phyloP scores from a whole-genome alignment of 352 stramenopile genomes.

The Discostella stelligera region DNA sequence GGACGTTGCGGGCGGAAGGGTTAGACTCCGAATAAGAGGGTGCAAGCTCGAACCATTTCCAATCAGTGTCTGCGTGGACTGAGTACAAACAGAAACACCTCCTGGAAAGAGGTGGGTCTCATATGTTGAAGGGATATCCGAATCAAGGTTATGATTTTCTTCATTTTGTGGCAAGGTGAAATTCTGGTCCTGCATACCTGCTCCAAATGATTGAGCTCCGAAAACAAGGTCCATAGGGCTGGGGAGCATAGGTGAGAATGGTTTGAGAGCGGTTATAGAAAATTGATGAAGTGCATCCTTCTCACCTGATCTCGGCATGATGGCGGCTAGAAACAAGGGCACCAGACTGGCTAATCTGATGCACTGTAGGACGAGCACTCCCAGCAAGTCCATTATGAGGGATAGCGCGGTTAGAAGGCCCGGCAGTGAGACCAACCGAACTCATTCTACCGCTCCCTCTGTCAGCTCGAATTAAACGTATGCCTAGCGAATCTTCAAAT shows the following conservation, averaged over 20 bases:
- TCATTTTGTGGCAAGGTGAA: conserved; percentile 41
- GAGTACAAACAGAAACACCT: conserved; percentile 58
- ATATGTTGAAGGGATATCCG: conserved; percentile 26
- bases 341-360: conserved; percentile 19
- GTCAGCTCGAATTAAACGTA: conserved; percentile 64
- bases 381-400: conserved; percentile 6
- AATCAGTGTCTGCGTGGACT: conserved; percentile 14
- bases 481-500: conserved; percentile 74
- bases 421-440: conserved; percentile 16
- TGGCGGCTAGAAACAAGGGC: conserved; percentile 24
- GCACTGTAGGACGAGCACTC: conserved; percentile 21
- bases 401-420: conserved; percentile 4
- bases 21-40: conserved; percentile 60
- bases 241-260: background rate
- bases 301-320: conserved; percentile 22
- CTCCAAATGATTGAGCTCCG: conserved; percentile 59
- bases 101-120: conserved; percentile 76
- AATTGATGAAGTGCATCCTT: background rate
- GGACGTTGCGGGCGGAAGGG: conserved; percentile 68
- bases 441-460: conserved; percentile 23
- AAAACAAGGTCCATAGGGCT: conserved; percentile 79
- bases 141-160: conserved; percentile 20
- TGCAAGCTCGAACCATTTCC: conserved; percentile 52
- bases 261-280: background rate
- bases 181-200: conserved; percentile 46